Percentiles rank a stretch among this genome's conserved stretches.
phyloP scores from a whole-genome alignment of 1,139 yeast genomes.

The Blastobotrys raffinosifermentans region DNA sequence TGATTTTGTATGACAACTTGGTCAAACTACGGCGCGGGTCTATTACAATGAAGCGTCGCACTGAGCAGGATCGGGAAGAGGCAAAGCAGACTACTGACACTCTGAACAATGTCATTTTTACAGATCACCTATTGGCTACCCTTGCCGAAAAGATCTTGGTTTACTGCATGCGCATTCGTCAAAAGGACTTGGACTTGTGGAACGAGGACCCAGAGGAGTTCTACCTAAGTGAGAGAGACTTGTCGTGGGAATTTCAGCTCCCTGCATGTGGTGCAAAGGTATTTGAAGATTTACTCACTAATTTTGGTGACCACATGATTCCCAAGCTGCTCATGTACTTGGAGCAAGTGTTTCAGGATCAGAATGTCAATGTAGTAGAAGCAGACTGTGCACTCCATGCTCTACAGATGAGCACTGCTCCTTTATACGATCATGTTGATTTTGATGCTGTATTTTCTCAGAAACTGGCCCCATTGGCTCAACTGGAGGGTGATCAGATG shows the following conservation, averaged over 20 bases:
- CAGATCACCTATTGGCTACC: conserved; percentile 47
- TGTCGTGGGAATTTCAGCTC: conserved; percentile 78
- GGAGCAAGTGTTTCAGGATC: conserved; percentile 43
- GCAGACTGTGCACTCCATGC: conserved; percentile 79
- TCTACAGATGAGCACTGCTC: conserved; percentile 68
- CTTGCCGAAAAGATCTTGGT: conserved; percentile 62
- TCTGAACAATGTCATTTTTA: conserved; percentile 51
- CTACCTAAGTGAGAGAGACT: conserved; percentile 72
- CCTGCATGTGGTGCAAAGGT: conserved; percentile 86
- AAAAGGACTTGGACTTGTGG: conserved; percentile 79
- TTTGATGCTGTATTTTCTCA: conserved; percentile 55
- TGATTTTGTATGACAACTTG: conserved; percentile 58
- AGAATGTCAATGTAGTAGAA: conserved; percentile 42
- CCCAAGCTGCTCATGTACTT: conserved; percentile 61
- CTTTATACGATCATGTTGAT: conserved; percentile 57
- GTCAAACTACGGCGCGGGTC: conserved; percentile 66
- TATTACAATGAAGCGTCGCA: conserved; percentile 52
- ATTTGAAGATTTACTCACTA: conserved; percentile 65
- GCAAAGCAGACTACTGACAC: conserved; percentile 50
- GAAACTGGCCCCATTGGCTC: conserved; percentile 50
- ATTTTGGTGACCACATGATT: conserved; percentile 56
- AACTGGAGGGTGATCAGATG: conserved; percentile 2
- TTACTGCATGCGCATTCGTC: conserved; percentile 67
- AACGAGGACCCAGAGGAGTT: conserved; percentile 84
- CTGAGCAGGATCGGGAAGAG: conserved; percentile 52